Conservation (phyloP, 805 yeast species). For the Spathaspora girioi region DNA sequence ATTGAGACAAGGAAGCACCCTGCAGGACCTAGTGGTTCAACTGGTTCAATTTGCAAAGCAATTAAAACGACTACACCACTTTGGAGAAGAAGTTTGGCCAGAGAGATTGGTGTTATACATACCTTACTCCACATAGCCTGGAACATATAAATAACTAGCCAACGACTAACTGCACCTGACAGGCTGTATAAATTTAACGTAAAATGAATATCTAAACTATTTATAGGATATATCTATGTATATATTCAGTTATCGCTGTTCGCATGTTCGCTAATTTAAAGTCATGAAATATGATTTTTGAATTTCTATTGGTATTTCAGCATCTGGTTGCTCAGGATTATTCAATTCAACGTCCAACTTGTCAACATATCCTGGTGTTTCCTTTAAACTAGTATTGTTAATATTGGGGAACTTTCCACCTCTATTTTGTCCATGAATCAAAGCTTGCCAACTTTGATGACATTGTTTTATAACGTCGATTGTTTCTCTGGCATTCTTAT, state of each 20-base stretch:
- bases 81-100: too few species aligned
- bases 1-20: too few species aligned
- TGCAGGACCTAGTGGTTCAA: too few species aligned
- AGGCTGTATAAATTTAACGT: neutral
- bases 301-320: constrained; percentile 37
- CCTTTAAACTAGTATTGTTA: constrained; percentile 34
- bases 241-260: neutral
- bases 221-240: too few species aligned
- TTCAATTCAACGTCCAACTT: constrained; percentile 15
- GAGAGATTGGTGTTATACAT: too few species aligned
- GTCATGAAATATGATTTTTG: constrained; percentile 27
- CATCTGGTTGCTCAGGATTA: constrained; percentile 19
- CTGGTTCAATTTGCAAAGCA: too few species aligned
- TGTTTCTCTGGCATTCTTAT: constrained; percentile 84
- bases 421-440: constrained; percentile 57
- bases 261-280: constrained; percentile 2
- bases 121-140: neutral
- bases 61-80: too few species aligned
- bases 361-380: constrained; percentile 23
- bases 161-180: neutral
- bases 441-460: constrained; percentile 75
- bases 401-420: constrained; percentile 28
- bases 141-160: neutral
- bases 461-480: constrained; percentile 81
- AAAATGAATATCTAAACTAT: neutral